Conservation (phyloP, 371 early-diverging fungal species). For the Zychaea mexicana region DNA sequence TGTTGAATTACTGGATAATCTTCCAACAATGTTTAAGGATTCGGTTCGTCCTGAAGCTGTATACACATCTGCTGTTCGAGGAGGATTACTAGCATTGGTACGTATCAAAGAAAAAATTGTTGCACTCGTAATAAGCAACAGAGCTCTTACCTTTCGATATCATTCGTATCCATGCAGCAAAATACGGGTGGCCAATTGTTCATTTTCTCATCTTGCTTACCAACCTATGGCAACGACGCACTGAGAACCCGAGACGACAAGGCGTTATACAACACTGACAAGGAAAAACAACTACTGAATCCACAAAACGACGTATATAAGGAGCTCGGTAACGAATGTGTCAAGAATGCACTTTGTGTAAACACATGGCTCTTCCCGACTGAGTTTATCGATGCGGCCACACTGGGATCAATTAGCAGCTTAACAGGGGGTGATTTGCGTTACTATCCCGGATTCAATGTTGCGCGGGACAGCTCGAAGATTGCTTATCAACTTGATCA, state of each 20-base stretch:
- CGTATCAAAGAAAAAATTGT: constrained; percentile 1
- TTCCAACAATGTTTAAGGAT: constrained; percentile 86
- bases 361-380: constrained; percentile 89
- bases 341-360: constrained; percentile 82
- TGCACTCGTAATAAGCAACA: not conserved
- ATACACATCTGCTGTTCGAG: constrained; percentile 85
- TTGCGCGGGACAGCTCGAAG: constrained; percentile 64
- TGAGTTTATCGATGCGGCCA: constrained; percentile 89
- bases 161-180: constrained; percentile 16
- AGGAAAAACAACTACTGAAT: constrained; percentile 82
- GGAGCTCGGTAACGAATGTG: constrained; percentile 81
- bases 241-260: constrained; percentile 87
- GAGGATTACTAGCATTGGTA: constrained; percentile 79
- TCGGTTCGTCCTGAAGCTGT: constrained; percentile 80
- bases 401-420: constrained; percentile 71
- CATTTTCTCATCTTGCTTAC: constrained; percentile 89
- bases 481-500: constrained; percentile 77
- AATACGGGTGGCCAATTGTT: constrained; percentile 84
- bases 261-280: constrained; percentile 87
- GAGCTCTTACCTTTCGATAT: not conserved
- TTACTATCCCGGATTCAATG: constrained; percentile 80
- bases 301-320: constrained; percentile 88
- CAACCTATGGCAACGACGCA: constrained; percentile 85
- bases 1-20: constrained; percentile 75
- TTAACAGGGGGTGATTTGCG: constrained; percentile 89